Evolutionary conservation across 202 grass and related monocot genomes (phyloP).

Genomic region (Musa balbisiana): DNA sequence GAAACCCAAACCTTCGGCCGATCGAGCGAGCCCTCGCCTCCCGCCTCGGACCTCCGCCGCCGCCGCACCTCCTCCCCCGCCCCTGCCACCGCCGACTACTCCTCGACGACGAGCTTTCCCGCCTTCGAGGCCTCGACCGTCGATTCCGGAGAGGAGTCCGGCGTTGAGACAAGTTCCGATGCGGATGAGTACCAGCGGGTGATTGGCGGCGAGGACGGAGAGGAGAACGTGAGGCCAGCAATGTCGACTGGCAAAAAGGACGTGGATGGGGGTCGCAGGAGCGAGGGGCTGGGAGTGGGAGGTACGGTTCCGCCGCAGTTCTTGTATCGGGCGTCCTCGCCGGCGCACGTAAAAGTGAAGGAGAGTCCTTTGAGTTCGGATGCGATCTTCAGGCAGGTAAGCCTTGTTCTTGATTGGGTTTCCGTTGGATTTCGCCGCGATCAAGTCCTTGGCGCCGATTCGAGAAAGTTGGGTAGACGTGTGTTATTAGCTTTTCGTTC

Average conservation of each 20-base stretch:
- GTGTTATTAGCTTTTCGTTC: background rate
- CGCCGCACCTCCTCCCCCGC: conserved; percentile 5
- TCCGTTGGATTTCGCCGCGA: background rate
- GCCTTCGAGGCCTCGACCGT: conserved; percentile 25
- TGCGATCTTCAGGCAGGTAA: conserved; percentile 15
- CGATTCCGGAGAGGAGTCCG: conserved; percentile 40
- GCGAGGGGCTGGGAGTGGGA: background rate
- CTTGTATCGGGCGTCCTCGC: conserved; percentile 11
- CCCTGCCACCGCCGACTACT: conserved; percentile 10
- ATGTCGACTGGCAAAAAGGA: background rate
- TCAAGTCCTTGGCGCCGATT: background rate
- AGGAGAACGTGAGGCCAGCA: background rate
- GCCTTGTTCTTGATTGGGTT: background rate
- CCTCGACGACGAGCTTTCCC: conserved; percentile 18
- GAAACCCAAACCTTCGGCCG: background rate
- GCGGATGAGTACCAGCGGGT: conserved; percentile 30
- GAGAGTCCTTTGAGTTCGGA: conserved; percentile 18
- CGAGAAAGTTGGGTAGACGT: background rate
- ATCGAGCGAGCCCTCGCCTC: background rate
- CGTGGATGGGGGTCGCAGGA: conserved; percentile 10
- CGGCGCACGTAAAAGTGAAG: conserved; percentile 7
- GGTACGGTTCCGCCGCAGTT: background rate
- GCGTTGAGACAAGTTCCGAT: conserved; percentile 33
- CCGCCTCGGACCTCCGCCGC: conserved; percentile 26
- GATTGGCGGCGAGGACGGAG: background rate